Conservation (phyloP, 2,329 filamentous ascomycete species). For the Xylaria arbuscula region DNA sequence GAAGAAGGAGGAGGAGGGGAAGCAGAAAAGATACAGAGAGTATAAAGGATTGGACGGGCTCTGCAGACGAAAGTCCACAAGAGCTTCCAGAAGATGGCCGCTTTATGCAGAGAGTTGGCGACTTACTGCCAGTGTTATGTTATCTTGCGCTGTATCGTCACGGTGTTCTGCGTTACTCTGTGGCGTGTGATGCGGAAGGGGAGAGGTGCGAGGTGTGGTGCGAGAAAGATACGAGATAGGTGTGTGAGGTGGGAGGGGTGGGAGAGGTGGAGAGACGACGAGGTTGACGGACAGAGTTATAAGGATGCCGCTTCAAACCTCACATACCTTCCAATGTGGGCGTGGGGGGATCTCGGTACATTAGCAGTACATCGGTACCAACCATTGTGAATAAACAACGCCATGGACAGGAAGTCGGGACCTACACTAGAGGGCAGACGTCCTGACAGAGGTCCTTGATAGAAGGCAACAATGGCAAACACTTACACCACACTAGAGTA, state of each 20-base stretch:
- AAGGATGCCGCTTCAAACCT: not conserved
- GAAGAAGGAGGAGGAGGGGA: not conserved
- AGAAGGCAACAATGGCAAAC: constrained; percentile 24
- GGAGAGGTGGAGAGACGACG: not conserved
- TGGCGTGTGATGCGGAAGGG: constrained; percentile 2
- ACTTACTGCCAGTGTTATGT: not conserved
- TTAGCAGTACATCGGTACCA: not conserved
- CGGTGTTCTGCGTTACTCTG: not conserved
- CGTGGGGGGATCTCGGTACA: no score
- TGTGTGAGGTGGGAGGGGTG: constrained; percentile 7
- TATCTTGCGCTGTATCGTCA: constrained; percentile 5
- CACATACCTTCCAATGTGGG: not conserved
- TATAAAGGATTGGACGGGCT: constrained; percentile 22
- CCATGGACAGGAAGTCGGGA: constrained; percentile 27
- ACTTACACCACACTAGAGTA: not conserved
- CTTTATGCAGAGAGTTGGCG: not conserved
- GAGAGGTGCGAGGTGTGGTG: not conserved
- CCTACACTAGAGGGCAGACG: constrained; percentile 13
- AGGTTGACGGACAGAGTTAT: not conserved
- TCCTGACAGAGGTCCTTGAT: not conserved
- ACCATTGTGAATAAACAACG: constrained; percentile 13
- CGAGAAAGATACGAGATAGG: constrained; percentile 15
- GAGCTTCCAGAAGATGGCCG: constrained; percentile 5
- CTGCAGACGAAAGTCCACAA: not conserved
- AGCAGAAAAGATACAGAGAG: constrained; percentile 1